Evolutionary conservation across 2,329 filamentous ascomycete species (phyloP).

Genomic region (Phyllosticta paracitricarpa): DNA sequence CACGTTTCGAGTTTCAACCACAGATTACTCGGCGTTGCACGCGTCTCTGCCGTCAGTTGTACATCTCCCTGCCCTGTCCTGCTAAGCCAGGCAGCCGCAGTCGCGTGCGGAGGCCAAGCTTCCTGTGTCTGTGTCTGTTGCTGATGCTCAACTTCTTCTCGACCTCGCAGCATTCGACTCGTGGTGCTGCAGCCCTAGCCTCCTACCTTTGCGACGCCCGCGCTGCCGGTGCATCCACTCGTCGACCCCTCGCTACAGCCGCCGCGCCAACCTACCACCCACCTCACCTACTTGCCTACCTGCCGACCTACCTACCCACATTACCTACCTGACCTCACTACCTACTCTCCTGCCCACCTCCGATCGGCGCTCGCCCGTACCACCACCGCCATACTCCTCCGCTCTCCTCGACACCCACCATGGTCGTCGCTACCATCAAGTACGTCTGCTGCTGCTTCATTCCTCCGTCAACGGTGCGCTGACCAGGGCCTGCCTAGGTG

Average conservation of each 20-base stretch:
- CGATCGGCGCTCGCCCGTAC: slow-evolving; percentile 11
- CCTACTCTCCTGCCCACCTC: slow-evolving; percentile 9
- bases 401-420: slow-evolving; percentile 15
- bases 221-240: not conserved
- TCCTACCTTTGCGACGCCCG: not conserved
- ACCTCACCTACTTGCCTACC: not conserved
- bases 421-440: slow-evolving; percentile 35
- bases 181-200: not conserved
- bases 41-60: slow-evolving; percentile 19
- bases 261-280: slow-evolving; percentile 6
- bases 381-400: slow-evolving; percentile 2
- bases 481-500: slow-evolving; percentile 50
- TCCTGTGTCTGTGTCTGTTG: not conserved
- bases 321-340: too few species aligned
- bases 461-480: not conserved
- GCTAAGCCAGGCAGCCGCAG: not conserved
- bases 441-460: slow-evolving; percentile 16
- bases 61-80: slow-evolving; percentile 18
- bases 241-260: not conserved
- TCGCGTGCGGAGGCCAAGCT: not conserved
- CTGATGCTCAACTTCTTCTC: not conserved
- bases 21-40: slow-evolving; percentile 25
- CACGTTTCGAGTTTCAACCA: slow-evolving; percentile 28
- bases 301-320: too few species aligned
- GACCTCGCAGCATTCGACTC: not conserved